Conservation (phyloP, 2,329 filamentous ascomycete species). For the Penicillium sp. region DNA sequence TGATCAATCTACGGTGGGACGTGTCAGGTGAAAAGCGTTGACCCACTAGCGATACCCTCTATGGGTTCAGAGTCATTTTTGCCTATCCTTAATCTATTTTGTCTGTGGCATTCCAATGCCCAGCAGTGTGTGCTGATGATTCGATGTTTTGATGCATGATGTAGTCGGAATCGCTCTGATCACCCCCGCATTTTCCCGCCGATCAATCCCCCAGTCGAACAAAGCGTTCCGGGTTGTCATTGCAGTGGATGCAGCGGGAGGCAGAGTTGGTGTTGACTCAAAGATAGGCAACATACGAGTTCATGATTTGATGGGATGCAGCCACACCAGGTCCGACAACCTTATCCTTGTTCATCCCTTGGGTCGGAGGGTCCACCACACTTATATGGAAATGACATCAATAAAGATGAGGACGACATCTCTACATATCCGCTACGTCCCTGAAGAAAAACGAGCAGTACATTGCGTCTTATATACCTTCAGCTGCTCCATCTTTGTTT, state of each 20-base stretch:
- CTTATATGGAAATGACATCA: neutral
- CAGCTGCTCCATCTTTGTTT: slow-evolving; percentile 33
- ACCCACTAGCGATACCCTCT: neutral
- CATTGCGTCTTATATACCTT: slow-evolving; percentile 32
- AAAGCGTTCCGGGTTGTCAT: neutral
- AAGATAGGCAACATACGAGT: neutral
- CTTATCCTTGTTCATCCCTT: neutral
- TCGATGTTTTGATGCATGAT: neutral
- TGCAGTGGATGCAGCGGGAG: neutral
- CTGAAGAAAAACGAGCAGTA: slow-evolving; percentile 20
- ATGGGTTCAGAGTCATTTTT: neutral
- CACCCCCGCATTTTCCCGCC: neutral
- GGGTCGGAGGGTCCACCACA: neutral
- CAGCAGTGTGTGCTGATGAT: neutral
- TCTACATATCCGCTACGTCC: neutral
- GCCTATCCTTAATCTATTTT: neutral
- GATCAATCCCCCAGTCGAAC: neutral
- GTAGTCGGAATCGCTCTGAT: neutral
- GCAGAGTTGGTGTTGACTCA: neutral
- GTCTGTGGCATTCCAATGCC: neutral
- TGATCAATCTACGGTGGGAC: slow-evolving; percentile 5
- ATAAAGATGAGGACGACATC: too few relatives aligned
- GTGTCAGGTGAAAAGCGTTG: neutral
- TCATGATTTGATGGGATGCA: slow-evolving; percentile 1
- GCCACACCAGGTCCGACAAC: neutral